These are phyloP conservation scores for Oryza officinalis DNA, from an alignment of 176 grass and related monocot genomes.

Conservation along the genomic window DNA sequence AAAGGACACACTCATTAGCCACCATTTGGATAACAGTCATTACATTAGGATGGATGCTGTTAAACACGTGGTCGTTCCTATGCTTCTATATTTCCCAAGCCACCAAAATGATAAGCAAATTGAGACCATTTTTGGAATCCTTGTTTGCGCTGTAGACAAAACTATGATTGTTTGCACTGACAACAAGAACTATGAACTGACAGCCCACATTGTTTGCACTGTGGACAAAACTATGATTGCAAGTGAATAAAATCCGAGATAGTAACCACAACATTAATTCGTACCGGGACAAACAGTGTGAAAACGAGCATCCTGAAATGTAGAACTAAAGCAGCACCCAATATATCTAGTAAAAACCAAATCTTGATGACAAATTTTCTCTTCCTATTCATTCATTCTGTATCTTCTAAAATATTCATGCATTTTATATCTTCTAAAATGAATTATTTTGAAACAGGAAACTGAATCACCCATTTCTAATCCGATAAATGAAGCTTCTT, in stretches of 20 bases:
- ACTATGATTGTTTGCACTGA: too few relatives aligned
- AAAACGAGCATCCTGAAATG: neutral
- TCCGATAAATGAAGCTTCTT: too few relatives aligned
- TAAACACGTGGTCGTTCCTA: too few relatives aligned
- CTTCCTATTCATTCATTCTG: neutral
- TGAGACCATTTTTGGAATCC: too few relatives aligned
- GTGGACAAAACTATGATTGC: neutral
- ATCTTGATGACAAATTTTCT: neutral
- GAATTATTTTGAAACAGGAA: neutral
- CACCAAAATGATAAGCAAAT: too few relatives aligned
- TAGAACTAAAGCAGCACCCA: neutral
- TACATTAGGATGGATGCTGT: too few relatives aligned
- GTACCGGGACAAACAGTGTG: neutral
- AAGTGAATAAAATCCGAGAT: neutral
- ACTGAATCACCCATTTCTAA: neutral
- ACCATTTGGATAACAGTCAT: too few relatives aligned
- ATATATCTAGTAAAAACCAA: conserved; percentile 17
- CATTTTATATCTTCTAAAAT: neutral
- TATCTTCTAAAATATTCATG: neutral
- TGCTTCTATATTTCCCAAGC: too few relatives aligned
- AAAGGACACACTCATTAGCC: too few relatives aligned
- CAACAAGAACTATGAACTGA: neutral
- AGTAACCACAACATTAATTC: neutral
- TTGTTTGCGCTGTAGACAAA: too few relatives aligned
- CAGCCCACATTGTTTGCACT: neutral